Conservation (phyloP, 1,284 basidiomycete genomes). For the Mycosarcoma mackinlayi region DNA sequence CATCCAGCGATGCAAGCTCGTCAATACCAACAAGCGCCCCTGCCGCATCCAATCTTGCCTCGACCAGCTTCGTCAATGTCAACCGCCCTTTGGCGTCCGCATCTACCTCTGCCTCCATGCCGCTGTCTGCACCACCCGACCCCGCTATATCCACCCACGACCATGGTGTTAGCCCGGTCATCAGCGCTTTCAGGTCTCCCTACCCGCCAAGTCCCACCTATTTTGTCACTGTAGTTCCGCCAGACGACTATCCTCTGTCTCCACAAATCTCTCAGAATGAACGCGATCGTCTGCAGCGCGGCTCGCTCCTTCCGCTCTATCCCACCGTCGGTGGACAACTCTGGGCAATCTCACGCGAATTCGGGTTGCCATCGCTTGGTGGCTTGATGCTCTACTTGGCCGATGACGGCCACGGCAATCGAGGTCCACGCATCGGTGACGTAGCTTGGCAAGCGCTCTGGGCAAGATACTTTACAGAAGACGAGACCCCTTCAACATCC, state of each 20-base stretch:
- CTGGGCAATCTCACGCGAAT: conserved; percentile 66
- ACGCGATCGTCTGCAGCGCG: conserved; percentile 47
- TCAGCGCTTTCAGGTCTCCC: conserved; percentile 33
- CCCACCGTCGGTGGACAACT: conserved; percentile 65
- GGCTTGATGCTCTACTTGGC: conserved; percentile 62
- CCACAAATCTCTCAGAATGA: conserved; percentile 18
- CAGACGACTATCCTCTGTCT: conserved; percentile 33
- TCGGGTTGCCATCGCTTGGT: conserved; percentile 63
- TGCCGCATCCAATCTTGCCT: conserved; percentile 9
- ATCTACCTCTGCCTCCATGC: neutral
- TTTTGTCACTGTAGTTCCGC: conserved; percentile 58
- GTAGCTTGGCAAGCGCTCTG: conserved; percentile 63
- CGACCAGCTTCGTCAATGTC: neutral
- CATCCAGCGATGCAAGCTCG: neutral
- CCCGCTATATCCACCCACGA: conserved; percentile 10
- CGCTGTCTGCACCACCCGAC: conserved; percentile 4
- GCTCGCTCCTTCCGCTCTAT: conserved; percentile 63
- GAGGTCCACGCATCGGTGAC: conserved; percentile 64
- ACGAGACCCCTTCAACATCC: conserved; percentile 18
- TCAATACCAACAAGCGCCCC: neutral
- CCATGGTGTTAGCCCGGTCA: conserved; percentile 38
- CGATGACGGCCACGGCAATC: conserved; percentile 61
- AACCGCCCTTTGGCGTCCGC: neutral
- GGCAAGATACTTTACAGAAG: conserved; percentile 59
- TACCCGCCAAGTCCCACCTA: conserved; percentile 41